Evolutionary conservation across 176 grass and related monocot species (phyloP).

Genomic region (Phoenix roebelenii): DNA sequence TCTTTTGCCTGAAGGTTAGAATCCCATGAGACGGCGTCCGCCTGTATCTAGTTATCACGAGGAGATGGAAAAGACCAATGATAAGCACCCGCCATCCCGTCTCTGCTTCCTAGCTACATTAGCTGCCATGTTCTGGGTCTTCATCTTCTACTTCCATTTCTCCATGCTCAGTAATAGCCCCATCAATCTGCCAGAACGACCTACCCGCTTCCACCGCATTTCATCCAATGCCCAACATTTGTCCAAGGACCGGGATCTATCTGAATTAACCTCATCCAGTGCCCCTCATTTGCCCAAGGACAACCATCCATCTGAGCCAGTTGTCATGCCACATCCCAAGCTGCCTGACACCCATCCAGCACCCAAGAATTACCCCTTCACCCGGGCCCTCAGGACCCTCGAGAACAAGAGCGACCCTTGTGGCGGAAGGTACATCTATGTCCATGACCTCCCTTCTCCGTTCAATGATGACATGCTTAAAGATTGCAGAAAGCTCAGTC

Average conservation of each 20-base stretch:
- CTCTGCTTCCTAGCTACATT: conserved; percentile 72
- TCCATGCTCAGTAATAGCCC: conserved; percentile 36
- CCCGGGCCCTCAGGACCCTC: conserved; percentile 48
- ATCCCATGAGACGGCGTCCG: conserved; percentile 55
- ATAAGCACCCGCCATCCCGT: conserved; percentile 51
- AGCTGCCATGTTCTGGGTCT: conserved; percentile 76
- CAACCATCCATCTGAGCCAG: background rate
- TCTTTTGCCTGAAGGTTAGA: conserved; percentile 3
- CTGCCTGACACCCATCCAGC: background rate
- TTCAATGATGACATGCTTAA: conserved; percentile 94
- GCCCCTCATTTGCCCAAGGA: background rate
- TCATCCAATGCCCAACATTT: background rate
- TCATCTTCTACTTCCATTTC: conserved; percentile 98
- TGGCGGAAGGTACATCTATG: conserved; percentile 94
- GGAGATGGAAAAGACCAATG: conserved; percentile 63
- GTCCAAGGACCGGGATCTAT: background rate
- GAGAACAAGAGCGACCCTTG: conserved; percentile 83
- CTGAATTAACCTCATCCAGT: conserved; percentile 4
- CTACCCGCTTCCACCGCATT: conserved; percentile 3
- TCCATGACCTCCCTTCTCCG: conserved; percentile 77
- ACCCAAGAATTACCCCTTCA: conserved; percentile 49
- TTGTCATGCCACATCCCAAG: background rate
- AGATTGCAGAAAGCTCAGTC: conserved; percentile 62
- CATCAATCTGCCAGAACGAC: conserved; percentile 10
- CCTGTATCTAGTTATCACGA: conserved; percentile 30